Conservation (phyloP, 805 yeast genomes). For the Wickerhamomyces ciferrii region DNA sequence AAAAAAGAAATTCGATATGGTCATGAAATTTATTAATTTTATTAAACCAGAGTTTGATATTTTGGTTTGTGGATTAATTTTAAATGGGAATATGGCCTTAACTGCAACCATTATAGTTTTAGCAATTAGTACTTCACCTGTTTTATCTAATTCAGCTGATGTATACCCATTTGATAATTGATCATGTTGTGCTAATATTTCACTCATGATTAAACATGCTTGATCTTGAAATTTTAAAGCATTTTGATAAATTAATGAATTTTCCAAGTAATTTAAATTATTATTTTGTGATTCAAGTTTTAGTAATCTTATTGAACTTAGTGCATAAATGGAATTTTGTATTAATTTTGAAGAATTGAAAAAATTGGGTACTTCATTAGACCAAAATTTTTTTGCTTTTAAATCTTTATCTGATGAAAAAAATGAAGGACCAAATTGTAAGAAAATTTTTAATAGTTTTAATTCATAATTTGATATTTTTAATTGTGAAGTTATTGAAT, state of each 20-base stretch:
- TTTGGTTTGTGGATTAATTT: neutral
- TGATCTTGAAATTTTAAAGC: neutral
- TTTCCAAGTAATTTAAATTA: neutral
- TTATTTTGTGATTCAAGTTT: too few relatives aligned
- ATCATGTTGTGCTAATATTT: neutral
- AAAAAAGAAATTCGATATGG: neutral
- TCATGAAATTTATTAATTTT: neutral
- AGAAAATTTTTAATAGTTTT: neutral
- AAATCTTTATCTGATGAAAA: neutral
- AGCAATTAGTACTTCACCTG: neutral
- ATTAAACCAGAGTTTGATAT: neutral
- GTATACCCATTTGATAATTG: neutral
- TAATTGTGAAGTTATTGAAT: neutral
- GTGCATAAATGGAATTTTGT: neutral
- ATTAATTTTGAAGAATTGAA: neutral
- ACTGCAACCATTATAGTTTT: neutral
- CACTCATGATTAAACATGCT: neutral
- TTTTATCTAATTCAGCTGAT: neutral
- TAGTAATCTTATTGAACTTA: neutral
- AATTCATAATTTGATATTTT: neutral
- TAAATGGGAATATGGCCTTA: neutral
- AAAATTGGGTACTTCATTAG: neutral
- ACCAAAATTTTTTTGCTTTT: neutral
- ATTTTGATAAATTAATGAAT: neutral
- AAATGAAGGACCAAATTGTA: neutral